A percentile compares a stretch with the other conserved stretches of the same genome.
Conservation (phyloP, 2,329 filamentous ascomycete species). For the Pseudocercospora vitis region DNA sequence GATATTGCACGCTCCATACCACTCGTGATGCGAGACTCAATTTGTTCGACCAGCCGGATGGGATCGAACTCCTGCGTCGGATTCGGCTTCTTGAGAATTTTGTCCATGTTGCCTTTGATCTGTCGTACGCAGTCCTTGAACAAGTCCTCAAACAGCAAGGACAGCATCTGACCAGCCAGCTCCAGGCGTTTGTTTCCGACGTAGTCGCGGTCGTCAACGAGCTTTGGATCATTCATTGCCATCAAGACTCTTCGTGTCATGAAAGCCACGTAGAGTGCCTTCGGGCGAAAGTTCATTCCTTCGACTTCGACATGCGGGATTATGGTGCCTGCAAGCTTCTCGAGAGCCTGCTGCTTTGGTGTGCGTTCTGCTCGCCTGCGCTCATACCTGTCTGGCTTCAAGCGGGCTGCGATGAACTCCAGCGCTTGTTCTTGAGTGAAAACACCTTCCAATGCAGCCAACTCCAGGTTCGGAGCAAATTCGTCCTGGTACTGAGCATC, state of each 20-base stretch:
- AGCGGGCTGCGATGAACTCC: conserved; percentile 82
- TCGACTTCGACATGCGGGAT: conserved; percentile 92
- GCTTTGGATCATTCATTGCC: conserved; percentile 81
- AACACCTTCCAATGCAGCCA: conserved; percentile 78
- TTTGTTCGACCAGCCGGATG: conserved; percentile 76
- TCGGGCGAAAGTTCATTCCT: conserved; percentile 92
- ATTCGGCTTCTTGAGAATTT: conserved; percentile 90
- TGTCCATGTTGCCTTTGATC: conserved; percentile 91
- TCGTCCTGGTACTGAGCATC: conserved; percentile 90
- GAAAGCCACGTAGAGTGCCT: conserved; percentile 91
- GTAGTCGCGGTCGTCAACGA: conserved; percentile 96
- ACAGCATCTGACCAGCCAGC: conserved; percentile 88
- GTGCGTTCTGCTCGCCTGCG: conserved; percentile 60
- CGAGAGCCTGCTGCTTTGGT: conserved; percentile 85
- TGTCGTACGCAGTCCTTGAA: conserved; percentile 94
- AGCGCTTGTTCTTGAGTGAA: conserved; percentile 93
- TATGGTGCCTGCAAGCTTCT: conserved; percentile 87
- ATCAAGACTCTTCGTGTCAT: conserved; percentile 97
- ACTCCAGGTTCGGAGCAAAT: conserved; percentile 93
- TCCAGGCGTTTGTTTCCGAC: conserved; percentile 97
- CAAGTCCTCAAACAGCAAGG: conserved; percentile 91
- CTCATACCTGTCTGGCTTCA: conserved; percentile 75
- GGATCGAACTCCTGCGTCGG: conserved; percentile 86
- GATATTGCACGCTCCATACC: conserved; percentile 96
- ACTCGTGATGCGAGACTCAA: conserved; percentile 82